Percentiles rank a stretch among this genome's conserved stretches.
Conservation (phyloP, 2,329 filamentous ascomycete genomes). For the Fusarium floridanum region DNA sequence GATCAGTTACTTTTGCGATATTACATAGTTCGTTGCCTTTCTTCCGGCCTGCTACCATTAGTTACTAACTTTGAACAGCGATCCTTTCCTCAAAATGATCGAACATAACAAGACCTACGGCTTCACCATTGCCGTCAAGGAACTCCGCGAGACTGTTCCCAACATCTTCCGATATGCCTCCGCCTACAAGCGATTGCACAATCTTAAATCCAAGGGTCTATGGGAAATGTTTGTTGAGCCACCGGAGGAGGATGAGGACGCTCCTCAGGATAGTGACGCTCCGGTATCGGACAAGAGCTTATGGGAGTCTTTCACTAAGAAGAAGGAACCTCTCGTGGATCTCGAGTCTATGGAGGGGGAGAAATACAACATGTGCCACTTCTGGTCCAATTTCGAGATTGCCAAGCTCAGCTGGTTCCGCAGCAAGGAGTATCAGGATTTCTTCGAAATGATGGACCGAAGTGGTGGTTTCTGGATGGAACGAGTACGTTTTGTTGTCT, state of each 20-base stretch:
- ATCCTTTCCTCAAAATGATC: constrained; percentile 96
- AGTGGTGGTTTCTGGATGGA: constrained; percentile 99
- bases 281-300: constrained; percentile 85
- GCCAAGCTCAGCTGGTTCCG: constrained; percentile 95
- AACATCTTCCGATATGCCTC: constrained; percentile 99
- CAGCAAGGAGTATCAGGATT: constrained; percentile 96
- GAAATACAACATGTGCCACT: constrained; percentile 99
- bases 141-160: constrained; percentile 95
- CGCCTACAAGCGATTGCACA: constrained; percentile 94
- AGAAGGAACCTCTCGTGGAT: constrained; percentile 83
- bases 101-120: constrained; percentile 97
- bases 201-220: constrained; percentile 88
- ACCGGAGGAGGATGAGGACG: constrained; percentile 70
- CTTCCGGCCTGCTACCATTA: neutral
- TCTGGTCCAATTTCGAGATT: constrained; percentile 99
- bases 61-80: constrained; percentile 63
- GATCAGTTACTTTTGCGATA: constrained; percentile 99
- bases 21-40: constrained; percentile 80
- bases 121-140: constrained; percentile 98
- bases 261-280: constrained; percentile 73
- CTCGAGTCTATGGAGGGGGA: constrained; percentile 96
- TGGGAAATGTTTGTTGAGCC: constrained; percentile 99
- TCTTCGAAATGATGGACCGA: constrained; percentile 98
- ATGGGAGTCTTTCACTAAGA: constrained; percentile 78
- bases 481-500: constrained; percentile 69